These are phyloP conservation scores for Castanea sativa DNA, from an alignment of 306 rosid genomes.

Conservation along the genomic window DNA sequence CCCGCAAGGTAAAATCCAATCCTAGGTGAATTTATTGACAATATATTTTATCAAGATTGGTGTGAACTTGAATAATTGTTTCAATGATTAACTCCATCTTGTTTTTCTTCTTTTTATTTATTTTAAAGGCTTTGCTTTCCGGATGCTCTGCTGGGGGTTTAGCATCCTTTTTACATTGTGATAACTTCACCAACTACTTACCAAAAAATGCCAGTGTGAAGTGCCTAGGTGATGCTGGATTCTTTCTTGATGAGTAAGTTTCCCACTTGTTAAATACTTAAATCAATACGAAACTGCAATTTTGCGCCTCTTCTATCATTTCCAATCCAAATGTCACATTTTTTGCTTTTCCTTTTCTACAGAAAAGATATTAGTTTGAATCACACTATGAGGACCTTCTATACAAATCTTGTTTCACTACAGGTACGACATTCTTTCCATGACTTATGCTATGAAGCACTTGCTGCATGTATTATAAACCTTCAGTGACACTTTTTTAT, in stretches of 20 bases:
- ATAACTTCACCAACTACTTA: conserved; percentile 59
- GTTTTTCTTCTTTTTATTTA: conserved; percentile 1
- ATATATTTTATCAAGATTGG: neutral
- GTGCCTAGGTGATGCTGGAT: conserved; percentile 95
- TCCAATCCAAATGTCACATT: neutral
- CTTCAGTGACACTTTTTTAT: neutral
- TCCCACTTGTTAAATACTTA: neutral
- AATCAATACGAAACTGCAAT: neutral
- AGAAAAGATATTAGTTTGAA: conserved; percentile 71
- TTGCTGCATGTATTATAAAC: neutral
- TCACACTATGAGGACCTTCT: conserved; percentile 62
- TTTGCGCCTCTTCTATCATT: conserved; percentile 8
- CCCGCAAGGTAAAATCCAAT: conserved; percentile 53
- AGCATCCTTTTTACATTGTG: conserved; percentile 86
- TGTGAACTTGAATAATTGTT: conserved; percentile 12
- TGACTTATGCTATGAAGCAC: neutral
- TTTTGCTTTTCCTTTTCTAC: conserved; percentile 13
- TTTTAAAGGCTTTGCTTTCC: conserved; percentile 75
- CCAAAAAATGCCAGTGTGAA: conserved; percentile 67
- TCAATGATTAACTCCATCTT: neutral
- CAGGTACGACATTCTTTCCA: conserved; percentile 49
- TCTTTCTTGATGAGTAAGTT: conserved; percentile 74
- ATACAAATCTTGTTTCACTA: conserved; percentile 55
- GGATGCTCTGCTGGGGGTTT: conserved; percentile 99
- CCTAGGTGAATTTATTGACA: neutral